Conservation (phyloP, 352 stramenopile genomes). For the Globisporangium cystogenes region DNA sequence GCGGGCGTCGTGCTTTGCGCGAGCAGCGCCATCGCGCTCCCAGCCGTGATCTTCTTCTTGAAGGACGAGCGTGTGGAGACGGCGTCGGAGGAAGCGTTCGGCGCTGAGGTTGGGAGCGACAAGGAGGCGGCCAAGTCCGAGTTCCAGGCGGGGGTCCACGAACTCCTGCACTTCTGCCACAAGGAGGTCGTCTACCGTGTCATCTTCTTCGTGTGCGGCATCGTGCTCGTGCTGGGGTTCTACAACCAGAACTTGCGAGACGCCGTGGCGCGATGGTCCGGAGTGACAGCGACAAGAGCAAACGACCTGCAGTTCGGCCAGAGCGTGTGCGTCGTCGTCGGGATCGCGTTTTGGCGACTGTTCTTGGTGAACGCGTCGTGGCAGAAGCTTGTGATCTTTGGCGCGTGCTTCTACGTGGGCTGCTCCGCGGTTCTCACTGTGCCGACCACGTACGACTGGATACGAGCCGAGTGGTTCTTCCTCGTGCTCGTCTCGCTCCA, state of each 20-base stretch:
- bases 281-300: constrained; percentile 15
- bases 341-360: constrained; percentile 33
- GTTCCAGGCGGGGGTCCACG: constrained; percentile 19
- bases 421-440: constrained; percentile 23
- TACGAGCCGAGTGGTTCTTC: constrained; percentile 42
- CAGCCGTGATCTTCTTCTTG: constrained; percentile 28
- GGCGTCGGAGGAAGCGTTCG: not conserved
- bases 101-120: not conserved
- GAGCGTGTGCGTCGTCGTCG: constrained; percentile 22
- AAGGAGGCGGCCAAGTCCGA: no score
- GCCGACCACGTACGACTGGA: constrained; percentile 26
- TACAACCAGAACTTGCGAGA: constrained; percentile 29
- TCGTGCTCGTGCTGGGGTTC: constrained; percentile 29
- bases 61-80: constrained; percentile 19
- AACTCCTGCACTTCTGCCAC: constrained; percentile 49
- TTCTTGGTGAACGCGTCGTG: constrained; percentile 34
- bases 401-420: constrained; percentile 21
- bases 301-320: constrained; percentile 21
- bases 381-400: constrained; percentile 26
- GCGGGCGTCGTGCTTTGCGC: constrained; percentile 15
- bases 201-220: constrained; percentile 37
- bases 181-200: constrained; percentile 49
- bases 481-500: constrained; percentile 18
- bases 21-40: constrained; percentile 20
- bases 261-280: constrained; percentile 30